Base-by-base conservation (phyloP, 192 early-diverging fungal species). In the Umbelopsis sp. region DNA sequence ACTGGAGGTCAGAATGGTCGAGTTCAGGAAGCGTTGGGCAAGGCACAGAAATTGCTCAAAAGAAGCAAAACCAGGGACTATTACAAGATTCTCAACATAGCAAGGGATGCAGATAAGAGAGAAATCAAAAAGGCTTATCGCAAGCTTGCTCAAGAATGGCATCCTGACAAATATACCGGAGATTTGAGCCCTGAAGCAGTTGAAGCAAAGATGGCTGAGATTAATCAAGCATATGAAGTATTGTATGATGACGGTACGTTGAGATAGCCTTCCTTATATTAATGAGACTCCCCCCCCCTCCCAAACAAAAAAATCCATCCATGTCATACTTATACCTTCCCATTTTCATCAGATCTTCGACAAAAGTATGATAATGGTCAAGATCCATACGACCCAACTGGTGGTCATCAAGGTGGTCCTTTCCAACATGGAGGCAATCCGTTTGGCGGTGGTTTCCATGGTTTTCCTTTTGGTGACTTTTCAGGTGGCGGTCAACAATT, bases 61-160 rank as follows among this genome's bases (percentile, higher is more conserved):
- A 81, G 84, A 74, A 84, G 83, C 31, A 84, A 87, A 76, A 82
- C 82, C 52, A 91, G 89, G 67, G 96, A 99, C 71, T 99, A 99
- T 75, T 99, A 99, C 86, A 99, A 99, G 83, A 89, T 98, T 17
- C 80, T 99, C 36, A 66, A 67, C 12, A 90, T 99, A 0, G 65
- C 92, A 8, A 82, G 89, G 14, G 84, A 88, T 47, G 96, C 96
- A 1, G 79, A 86, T 47, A 78, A 84, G 54, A 54, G 85, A 7
- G 93, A 98, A 22, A 96, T 99, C 79, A 96, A 94, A 77, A 94
- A 91, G 81, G 97, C 96, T 17, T 98, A 86, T 83, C 84, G 96
- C 65, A 94, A 94, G 77, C 78, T 94, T 77, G 95, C 94, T 20
- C 88, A 96, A 74, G 82, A 91, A 77, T 96, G 92, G 91, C 93